phyloP scores from a whole-genome alignment of 2,329 filamentous ascomycete genomes.

The Cercospora janseana region DNA sequence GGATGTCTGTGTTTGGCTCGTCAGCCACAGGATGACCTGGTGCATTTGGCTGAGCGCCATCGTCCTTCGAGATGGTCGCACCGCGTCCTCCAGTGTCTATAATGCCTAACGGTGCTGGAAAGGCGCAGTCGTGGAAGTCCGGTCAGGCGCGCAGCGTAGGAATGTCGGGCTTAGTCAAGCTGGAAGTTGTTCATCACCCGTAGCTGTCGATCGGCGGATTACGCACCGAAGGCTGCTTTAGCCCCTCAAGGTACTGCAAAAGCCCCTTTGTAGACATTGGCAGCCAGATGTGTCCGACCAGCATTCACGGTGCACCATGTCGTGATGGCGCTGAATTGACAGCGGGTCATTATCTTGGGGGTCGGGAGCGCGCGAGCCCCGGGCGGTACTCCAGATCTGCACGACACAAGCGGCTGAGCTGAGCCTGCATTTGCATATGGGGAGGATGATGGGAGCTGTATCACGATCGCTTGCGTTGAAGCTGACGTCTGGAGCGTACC shows the following conservation, averaged over 20 bases:
- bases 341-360: conserved; percentile 3
- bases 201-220: too few species aligned
- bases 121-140: too few species aligned
- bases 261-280: too few species aligned
- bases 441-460: not conserved
- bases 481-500: too few species aligned
- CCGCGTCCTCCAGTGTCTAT: not conserved
- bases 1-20: not conserved
- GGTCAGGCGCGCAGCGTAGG: too few species aligned
- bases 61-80: not conserved
- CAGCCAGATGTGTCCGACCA: not conserved
- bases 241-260: too few species aligned
- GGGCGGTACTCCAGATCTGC: conserved; percentile 5
- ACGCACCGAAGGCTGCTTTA: too few species aligned
- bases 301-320: not conserved
- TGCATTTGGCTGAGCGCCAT: conserved; percentile 1
- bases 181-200: too few species aligned
- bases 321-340: not conserved
- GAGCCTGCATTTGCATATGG: conserved; percentile 4
- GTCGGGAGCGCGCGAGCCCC: not conserved
- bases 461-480: not conserved
- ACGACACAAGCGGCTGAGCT: conserved; percentile 2
- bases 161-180: too few species aligned
- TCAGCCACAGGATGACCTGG: not conserved
- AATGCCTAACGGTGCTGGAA: not conserved